These are phyloP conservation scores for Tolypocladium guangdongense DNA, from an alignment of 2,329 filamentous ascomycete species.

Conservation along the genomic window DNA sequence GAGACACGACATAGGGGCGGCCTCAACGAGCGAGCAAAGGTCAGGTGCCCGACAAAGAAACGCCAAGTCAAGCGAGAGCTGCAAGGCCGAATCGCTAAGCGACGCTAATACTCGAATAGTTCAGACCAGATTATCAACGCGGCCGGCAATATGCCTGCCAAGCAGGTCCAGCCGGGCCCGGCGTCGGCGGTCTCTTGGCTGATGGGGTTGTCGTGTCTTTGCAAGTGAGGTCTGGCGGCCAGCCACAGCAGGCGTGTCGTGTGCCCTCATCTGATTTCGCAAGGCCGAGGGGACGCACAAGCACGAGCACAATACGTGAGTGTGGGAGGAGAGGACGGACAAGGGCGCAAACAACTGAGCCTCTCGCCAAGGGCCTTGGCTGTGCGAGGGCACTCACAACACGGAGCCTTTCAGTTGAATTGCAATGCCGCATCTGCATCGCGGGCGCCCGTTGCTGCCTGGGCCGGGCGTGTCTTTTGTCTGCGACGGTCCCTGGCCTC, in stretches of 20 bases:
- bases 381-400: background rate
- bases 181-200: background rate
- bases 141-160: background rate
- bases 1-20: background rate
- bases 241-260: background rate
- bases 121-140: background rate
- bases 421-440: background rate
- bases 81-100: background rate
- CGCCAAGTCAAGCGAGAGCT: background rate
- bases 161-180: background rate
- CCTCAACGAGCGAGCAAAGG: background rate
- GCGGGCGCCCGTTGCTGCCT: no score
- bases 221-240: no score
- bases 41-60: background rate
- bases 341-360: background rate
- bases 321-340: background rate
- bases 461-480: no score
- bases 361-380: background rate
- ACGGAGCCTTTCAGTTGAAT: background rate
- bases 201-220: no score
- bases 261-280: background rate
- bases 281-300: background rate
- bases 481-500: no score
- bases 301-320: background rate
- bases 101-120: no score